Conservation (phyloP, 768 basidiomycete species). For the Suillus luteus region DNA sequence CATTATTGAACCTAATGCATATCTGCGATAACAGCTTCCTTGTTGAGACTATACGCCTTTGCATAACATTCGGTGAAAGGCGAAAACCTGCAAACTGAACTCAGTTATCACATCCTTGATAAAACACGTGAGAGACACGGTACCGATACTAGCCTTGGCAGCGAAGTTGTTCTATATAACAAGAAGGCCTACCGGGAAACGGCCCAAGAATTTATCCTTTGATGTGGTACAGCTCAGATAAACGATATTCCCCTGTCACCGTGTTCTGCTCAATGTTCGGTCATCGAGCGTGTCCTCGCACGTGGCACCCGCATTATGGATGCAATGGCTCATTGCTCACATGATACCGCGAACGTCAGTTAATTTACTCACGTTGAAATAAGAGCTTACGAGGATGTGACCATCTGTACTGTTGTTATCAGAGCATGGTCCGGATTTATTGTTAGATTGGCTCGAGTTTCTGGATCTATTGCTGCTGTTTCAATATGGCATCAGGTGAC, state of each 20-base stretch:
- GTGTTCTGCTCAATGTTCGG: neutral
- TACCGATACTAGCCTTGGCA: neutral
- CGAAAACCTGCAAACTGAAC: neutral
- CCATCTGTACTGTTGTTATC: neutral
- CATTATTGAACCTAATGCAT: neutral
- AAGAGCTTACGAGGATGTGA: neutral
- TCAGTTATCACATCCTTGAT: neutral
- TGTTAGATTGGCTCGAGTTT: neutral
- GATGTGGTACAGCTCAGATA: neutral
- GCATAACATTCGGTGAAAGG: neutral
- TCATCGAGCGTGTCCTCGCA: neutral
- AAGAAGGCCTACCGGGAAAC: neutral
- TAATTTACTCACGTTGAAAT: conserved; percentile 7
- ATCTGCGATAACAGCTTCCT: neutral
- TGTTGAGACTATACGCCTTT: neutral
- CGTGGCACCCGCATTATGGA: neutral
- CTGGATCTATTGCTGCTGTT: neutral
- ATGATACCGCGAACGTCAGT: neutral
- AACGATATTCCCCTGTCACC: neutral
- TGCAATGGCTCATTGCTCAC: neutral
- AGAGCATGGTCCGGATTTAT: conserved; percentile 5
- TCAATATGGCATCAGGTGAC: neutral
- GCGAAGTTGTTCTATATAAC: neutral
- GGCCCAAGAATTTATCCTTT: neutral
- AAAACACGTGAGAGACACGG: neutral